A percentile compares a stretch with the other conserved stretches of the same genome.
phyloP scores from a whole-genome alignment of 352 stramenopile species.

The Phytophthora meadii region DNA sequence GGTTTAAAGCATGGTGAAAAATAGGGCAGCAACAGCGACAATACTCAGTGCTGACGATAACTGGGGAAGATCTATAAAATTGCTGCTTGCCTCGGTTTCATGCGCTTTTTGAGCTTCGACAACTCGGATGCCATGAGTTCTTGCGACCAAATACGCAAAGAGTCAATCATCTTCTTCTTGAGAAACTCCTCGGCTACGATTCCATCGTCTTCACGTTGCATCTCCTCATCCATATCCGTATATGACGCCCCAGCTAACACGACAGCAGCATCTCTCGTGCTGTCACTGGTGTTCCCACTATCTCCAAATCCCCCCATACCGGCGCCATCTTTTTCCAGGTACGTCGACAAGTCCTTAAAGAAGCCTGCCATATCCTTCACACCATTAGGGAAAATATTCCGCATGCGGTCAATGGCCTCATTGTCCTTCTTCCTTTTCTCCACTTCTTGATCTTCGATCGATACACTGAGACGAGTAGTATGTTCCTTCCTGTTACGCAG shows the following conservation, averaged over 20 bases:
- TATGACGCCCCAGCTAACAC: constrained; percentile 38
- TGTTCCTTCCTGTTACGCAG: constrained; percentile 82
- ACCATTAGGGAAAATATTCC: constrained; percentile 67
- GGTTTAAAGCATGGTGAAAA: not conserved
- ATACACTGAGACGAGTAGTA: constrained; percentile 52
- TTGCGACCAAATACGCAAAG: constrained; percentile 70
- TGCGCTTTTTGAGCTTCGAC: constrained; percentile 70
- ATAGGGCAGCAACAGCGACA: constrained; percentile 6
- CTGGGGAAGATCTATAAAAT: constrained; percentile 41
- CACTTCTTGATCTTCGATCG: constrained; percentile 59
- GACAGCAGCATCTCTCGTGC: constrained; percentile 20
- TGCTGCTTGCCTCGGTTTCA: constrained; percentile 67
- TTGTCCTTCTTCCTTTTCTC: constrained; percentile 76
- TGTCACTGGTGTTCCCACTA: constrained; percentile 26
- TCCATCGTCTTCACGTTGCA: constrained; percentile 40
- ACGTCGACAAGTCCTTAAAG: constrained; percentile 80
- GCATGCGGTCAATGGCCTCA: constrained; percentile 80
- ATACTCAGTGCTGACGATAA: not conserved
- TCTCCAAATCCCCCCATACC: constrained; percentile 30
- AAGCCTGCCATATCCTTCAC: constrained; percentile 78
- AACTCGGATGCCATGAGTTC: constrained; percentile 76
- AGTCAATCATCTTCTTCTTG: constrained; percentile 84
- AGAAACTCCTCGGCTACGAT: constrained; percentile 61
- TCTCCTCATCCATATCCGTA: constrained; percentile 43
- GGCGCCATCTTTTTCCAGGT: constrained; percentile 65